Percentiles rank a stretch among this genome's conserved stretches.
These are phyloP conservation scores for Penicillium alfredii DNA, from an alignment of 495 filamentous ascomycete genomes.

Conservation along the genomic window DNA sequence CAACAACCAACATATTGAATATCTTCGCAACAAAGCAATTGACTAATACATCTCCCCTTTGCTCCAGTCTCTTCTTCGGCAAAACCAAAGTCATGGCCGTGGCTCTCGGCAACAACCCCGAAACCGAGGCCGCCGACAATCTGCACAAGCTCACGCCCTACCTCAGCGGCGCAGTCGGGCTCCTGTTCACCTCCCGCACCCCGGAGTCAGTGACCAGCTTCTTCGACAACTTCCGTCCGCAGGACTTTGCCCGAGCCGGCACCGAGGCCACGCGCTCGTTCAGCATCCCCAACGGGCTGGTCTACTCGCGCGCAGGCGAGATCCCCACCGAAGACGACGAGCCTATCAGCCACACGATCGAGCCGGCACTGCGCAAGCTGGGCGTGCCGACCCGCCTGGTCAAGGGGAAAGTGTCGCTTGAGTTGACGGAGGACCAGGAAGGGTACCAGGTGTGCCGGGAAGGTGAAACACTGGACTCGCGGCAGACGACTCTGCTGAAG, in stretches of 20 bases:
- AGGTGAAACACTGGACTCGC: constrained; percentile 74
- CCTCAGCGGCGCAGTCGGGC: constrained; percentile 76
- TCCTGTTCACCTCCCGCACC: constrained; percentile 78
- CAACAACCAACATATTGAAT: too few species aligned
- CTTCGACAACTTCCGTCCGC: constrained; percentile 59
- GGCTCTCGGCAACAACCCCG: constrained; percentile 70
- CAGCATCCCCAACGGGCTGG: constrained; percentile 67
- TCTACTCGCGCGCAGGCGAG: constrained; percentile 72
- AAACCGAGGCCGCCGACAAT: constrained; percentile 69
- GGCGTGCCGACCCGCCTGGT: constrained; percentile 82
- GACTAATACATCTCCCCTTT: too few species aligned
- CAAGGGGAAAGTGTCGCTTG: constrained; percentile 81
- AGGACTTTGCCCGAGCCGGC: constrained; percentile 88
- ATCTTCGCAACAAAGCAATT: too few species aligned
- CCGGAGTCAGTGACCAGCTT: constrained; percentile 57
- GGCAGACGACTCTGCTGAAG: constrained; percentile 90
- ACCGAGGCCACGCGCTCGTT: constrained; percentile 66
- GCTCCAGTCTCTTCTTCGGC: constrained; percentile 81
- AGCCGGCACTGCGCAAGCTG: constrained; percentile 79
- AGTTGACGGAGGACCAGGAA: constrained; percentile 61
- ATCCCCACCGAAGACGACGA: constrained; percentile 74
- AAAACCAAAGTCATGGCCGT: constrained; percentile 98
- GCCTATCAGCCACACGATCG: constrained; percentile 76
- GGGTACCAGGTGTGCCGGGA: constrained; percentile 71
- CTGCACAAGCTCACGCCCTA: constrained; percentile 62